Base-by-base conservation (phyloP, 495 filamentous ascomycete species). In the Penicillium malachiteum region DNA sequence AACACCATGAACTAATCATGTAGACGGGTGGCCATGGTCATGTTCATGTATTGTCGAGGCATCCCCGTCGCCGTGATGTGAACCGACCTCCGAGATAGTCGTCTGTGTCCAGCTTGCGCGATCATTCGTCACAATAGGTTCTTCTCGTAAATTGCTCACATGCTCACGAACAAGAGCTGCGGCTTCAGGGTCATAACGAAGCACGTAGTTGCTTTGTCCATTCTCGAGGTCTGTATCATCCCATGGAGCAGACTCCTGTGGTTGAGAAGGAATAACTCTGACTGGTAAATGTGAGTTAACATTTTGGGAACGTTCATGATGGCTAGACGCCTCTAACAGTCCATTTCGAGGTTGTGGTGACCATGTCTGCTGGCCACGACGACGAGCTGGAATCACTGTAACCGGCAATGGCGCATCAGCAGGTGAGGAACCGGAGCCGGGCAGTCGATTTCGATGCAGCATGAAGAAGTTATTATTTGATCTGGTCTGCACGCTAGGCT, bases 381-480 rank as follows among this genome's bases (percentile, higher is more conserved):
- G 80, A 42, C 84, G 84, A 3, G 87, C 85, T 0, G 87, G 87
- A 44, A 91, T 87, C 26, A 88, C 75, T 7, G 84, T 88, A 18
- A 89, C 78, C 2, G 85, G 84, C 7, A 88, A 60, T 7, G 66
- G 68, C 1, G 72, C 66, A 35, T 70, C 59, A 5, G 59, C 41
- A 40, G 56, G 58, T 34, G 70, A 66, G 55, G 68, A 48, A 40
- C 63, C 63, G 37, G 66, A 56, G 13, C 58, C 69, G 10, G 53
- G 58, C 42, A 38, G 62, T 37, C 53, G 51, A 52, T 52, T 71
- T 45, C 61, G 66, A 54, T 58, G 62, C 50, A 68, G 59, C 30
- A 62, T 56, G 51, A 78, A 76, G 50, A 73, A 67, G 47, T 70
- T 65, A 39, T 65, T 66, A 35, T 62, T 63, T 1, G 42, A 44